phyloP scores from a whole-genome alignment of 1,284 basidiomycete species.

The Fomitiporia mediterranea region DNA sequence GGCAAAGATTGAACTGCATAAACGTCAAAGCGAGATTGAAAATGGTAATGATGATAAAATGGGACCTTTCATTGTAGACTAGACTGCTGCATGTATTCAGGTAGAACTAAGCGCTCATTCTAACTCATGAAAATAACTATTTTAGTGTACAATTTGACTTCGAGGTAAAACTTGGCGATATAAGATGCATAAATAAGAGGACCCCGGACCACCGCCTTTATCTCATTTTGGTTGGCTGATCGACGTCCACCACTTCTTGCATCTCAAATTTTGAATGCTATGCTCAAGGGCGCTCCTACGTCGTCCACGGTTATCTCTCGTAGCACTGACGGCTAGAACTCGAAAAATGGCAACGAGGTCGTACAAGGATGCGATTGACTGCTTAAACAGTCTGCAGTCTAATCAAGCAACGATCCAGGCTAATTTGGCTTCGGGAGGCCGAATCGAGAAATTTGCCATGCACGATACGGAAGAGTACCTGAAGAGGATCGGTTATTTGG shows the following conservation, averaged over 20 bases:
- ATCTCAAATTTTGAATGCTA: conserved; percentile 17
- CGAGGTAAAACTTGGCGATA: too few relatives aligned
- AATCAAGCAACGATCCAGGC: conserved; percentile 92
- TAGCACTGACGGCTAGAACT: background rate
- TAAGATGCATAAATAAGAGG: background rate
- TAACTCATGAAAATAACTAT: background rate
- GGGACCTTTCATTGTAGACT: background rate
- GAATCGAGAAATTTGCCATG: conserved; percentile 69
- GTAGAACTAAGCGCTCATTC: background rate
- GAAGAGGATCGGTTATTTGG: conserved; percentile 81
- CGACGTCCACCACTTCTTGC: background rate
- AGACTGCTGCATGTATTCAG: background rate
- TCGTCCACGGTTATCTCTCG: background rate
- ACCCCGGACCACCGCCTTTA: conserved; percentile 1
- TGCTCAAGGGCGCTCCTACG: conserved; percentile 7
- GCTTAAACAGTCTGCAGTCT: conserved; percentile 89
- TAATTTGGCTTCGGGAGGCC: conserved; percentile 71
- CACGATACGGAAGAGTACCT: conserved; percentile 92
- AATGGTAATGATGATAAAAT: background rate
- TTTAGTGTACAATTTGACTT: too few relatives aligned
- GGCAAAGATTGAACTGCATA: background rate
- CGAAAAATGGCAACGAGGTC: conserved; percentile 44
- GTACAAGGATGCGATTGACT: conserved; percentile 79
- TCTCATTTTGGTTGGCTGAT: conserved; percentile 6
- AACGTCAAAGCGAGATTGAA: background rate